Percentiles rank a stretch among this genome's conserved stretches.
phyloP scores from a whole-genome alignment of 106 monocot species.

The Dendrobium nobile region DNA sequence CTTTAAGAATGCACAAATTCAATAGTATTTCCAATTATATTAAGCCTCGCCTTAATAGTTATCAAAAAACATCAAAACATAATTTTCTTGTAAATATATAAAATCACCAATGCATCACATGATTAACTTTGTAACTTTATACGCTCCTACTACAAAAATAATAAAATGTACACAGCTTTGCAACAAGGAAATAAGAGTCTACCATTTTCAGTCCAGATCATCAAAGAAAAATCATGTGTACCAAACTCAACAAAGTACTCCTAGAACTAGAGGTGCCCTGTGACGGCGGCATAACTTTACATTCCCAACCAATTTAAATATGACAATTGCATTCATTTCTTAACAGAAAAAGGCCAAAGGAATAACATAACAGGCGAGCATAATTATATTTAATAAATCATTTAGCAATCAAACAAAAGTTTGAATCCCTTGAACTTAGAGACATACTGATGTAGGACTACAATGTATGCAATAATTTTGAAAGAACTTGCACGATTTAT shows the following conservation, averaged over 20 bases:
- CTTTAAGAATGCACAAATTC: background rate
- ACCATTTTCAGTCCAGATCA: background rate
- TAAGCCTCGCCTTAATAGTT: background rate
- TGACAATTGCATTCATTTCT: no score
- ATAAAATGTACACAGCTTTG: background rate
- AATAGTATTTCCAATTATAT: background rate
- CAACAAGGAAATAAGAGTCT: background rate
- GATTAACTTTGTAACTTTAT: background rate
- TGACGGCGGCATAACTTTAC: no score
- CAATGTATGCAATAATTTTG: no score
- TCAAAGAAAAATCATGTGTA: background rate
- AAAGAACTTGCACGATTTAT: no score
- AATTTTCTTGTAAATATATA: background rate
- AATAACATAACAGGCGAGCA: no score
- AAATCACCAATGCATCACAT: background rate
- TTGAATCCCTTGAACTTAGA: no score
- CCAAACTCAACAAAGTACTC: background rate
- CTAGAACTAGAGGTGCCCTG: no score
- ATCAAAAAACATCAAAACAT: background rate
- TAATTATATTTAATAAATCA: no score
- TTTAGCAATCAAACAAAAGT: no score
- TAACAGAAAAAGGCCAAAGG: no score
- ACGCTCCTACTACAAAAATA: background rate
- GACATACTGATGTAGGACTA: no score
- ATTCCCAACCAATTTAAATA: no score